A percentile compares a stretch with the other conserved stretches of the same genome.
phyloP scores from a whole-genome alignment of 306 rosid species.

The Prunus fruticosa region DNA sequence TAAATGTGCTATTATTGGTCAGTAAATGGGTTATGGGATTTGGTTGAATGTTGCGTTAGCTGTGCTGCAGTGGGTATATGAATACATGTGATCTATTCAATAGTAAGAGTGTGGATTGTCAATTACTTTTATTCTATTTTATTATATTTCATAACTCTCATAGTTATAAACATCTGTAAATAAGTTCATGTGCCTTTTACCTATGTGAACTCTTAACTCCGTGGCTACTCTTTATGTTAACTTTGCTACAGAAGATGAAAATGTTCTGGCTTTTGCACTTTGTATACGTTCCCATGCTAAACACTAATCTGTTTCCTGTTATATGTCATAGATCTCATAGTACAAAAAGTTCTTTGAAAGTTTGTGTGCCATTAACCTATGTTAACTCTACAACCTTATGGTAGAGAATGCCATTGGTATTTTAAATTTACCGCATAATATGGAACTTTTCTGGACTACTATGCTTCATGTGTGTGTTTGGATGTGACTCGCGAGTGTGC shows the following conservation, averaged over 20 bases:
- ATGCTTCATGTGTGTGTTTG: no score
- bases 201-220: neutral
- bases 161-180: no score
- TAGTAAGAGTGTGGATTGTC: neutral
- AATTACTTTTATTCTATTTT: neutral
- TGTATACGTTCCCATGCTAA: neutral
- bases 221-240: neutral
- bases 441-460: no score
- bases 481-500: neutral
- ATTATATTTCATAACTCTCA: neutral
- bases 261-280: neutral
- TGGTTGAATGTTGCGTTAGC: neutral
- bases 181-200: neutral
- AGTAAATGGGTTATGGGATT: neutral
- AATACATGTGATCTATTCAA: neutral
- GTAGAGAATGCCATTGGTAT: no score
- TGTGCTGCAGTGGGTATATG: neutral
- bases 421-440: no score
- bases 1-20: neutral
- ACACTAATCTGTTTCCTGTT: no score
- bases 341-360: no score
- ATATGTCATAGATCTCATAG: no score
- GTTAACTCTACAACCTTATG: no score
- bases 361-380: no score
- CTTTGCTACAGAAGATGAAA: neutral